phyloP scores from a whole-genome alignment of 1,284 basidiomycete genomes.

The Phylloporus gajari region DNA sequence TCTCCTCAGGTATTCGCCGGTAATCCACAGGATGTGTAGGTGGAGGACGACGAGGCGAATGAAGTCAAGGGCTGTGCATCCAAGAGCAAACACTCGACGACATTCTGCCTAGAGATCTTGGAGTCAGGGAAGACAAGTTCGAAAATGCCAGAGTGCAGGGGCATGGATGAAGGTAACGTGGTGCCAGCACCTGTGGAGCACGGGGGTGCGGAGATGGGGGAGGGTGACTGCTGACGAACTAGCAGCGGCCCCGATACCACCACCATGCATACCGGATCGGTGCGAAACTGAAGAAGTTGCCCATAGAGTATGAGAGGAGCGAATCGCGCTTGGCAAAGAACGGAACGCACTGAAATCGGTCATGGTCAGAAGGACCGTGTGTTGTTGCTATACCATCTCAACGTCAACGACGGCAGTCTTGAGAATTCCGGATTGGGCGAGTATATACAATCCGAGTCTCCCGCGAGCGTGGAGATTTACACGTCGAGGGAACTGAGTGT shows the following conservation, averaged over 20 bases:
- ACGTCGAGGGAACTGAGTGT: slow-evolving; percentile 41
- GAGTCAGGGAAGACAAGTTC: slow-evolving; percentile 47
- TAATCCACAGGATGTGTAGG: slow-evolving; percentile 8
- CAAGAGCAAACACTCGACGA: slow-evolving; percentile 32
- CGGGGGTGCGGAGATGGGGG: slow-evolving; percentile 42
- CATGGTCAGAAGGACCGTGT: slow-evolving; percentile 39
- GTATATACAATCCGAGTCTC: no score
- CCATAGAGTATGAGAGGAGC: slow-evolving; percentile 41
- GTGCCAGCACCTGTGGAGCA: slow-evolving; percentile 44
- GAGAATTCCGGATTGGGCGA: no score
- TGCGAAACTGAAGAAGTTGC: slow-evolving; percentile 41
- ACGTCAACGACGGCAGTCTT: slow-evolving; percentile 37
- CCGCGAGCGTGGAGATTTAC: no score
- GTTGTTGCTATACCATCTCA: slow-evolving; percentile 43
- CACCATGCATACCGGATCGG: slow-evolving; percentile 18
- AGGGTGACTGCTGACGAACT: slow-evolving; percentile 24
- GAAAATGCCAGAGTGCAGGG: slow-evolving; percentile 43
- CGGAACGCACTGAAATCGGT: slow-evolving; percentile 42
- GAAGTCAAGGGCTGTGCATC: slow-evolving; percentile 14
- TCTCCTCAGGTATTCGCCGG: slow-evolving; percentile 8
- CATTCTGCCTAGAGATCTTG: slow-evolving; percentile 38
- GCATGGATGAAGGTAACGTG: slow-evolving; percentile 45
- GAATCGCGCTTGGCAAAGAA: slow-evolving; percentile 35
- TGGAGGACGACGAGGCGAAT: slow-evolving; percentile 13
- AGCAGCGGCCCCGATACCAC: not conserved